phyloP scores from a whole-genome alignment of 306 rosid species.

The Vigna radiata region DNA sequence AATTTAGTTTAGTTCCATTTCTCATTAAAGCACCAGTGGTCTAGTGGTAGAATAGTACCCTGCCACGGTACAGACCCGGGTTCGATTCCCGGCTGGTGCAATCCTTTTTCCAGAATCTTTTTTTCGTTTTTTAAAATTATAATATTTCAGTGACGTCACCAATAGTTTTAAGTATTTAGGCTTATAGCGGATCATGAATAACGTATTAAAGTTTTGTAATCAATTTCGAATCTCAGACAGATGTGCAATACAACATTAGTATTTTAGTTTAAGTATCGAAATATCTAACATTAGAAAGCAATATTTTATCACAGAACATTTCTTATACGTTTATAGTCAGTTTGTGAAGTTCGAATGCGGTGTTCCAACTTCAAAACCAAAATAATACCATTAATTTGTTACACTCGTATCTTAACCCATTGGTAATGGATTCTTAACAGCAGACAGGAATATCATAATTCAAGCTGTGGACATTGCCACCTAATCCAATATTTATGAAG shows the following conservation, averaged over 20 bases:
- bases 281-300: too few species aligned
- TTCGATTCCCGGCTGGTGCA: constrained; percentile 92
- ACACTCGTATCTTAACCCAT: neutral
- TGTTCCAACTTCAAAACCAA: constrained; percentile 27
- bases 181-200: too few species aligned
- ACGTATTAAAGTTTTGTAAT: too few species aligned
- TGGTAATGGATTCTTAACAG: neutral
- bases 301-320: neutral
- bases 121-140: neutral
- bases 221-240: neutral
- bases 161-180: too few species aligned
- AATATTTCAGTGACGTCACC: too few species aligned
- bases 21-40: constrained; percentile 74
- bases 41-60: constrained; percentile 98
- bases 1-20: too few species aligned
- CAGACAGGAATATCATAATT: neutral
- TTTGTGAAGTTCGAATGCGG: constrained; percentile 20
- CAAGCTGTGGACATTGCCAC: constrained; percentile 6
- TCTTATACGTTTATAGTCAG: neutral
- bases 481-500: constrained; percentile 9
- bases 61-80: constrained; percentile 77
- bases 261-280: too few species aligned
- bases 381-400: neutral
- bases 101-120: rapidly evolving
- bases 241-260: neutral